Base-by-base conservation (phyloP, 192 early-diverging fungal species). In the Backusella tuberculispora region DNA sequence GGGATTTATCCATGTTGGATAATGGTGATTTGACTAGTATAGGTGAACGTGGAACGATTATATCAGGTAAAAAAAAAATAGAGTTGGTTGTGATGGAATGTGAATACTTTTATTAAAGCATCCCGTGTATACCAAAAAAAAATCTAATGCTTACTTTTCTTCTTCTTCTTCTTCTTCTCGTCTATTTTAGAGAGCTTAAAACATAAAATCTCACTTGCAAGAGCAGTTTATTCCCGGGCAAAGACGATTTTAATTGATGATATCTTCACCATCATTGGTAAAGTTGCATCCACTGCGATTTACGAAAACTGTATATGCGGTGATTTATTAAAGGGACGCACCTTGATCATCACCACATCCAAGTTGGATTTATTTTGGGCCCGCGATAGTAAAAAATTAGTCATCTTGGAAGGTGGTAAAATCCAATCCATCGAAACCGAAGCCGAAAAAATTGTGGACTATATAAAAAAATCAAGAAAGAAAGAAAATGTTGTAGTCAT, bases 201-300 rank as follows among this genome's bases (percentile, higher is more conserved):
- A 69, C 92, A 93, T 77, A 85, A 94, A 37, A 83, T 94, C 1
- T 91, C 88, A 9, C 85, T 96, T 38, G 94, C 94, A 1, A 87
- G 96, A 13, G 94, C 93, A 0, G 88, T 89, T 5, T 98, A 96
- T 72, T 87, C 89, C 0, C 81, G 86, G 5, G 88, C 90, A 2
- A 84, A 89, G 50, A 90, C 91, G 8, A 82, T 95, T 43, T 75
- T 98, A 3, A 74, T 96, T 42, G 96, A 98, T 69, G 95, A 98
- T 75, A 90, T 91, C 6, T 83, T 98, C 9, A 84, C 82, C 21
- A 83, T 85, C 13, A 83, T 92, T 0, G 89, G 89, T 47, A 80
- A 81, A 9, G 81, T 78, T 17, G 82, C 83, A 0, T 85, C 86
- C 6, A 71, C 70, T 12, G 81, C 80, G 21, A 81, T 91, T 7